These are phyloP conservation scores for Pythium phragmiticola DNA, from an alignment of 352 stramenopile species.

Conservation along the genomic window DNA sequence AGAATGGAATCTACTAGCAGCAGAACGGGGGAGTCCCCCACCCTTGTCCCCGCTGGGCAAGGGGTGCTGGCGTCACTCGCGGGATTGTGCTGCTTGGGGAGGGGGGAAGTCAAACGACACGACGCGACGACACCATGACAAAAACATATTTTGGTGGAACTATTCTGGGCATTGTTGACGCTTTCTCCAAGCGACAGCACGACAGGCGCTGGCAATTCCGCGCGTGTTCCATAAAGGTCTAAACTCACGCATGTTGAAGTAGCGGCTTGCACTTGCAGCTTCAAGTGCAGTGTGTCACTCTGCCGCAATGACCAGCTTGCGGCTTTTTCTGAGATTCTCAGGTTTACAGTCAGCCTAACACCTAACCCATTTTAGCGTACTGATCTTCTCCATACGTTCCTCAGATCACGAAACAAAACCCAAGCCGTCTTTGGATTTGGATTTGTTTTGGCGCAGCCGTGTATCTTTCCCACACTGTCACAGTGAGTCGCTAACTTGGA, in stretches of 20 bases:
- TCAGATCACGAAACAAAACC: background rate
- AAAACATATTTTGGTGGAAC: background rate
- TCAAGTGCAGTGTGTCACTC: conserved; percentile 14
- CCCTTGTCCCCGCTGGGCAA: too few species aligned
- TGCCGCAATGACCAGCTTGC: background rate
- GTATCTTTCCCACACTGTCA: background rate
- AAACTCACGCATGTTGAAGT: conserved; percentile 28
- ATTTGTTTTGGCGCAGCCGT: too few species aligned
- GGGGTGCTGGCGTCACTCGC: conserved; percentile 11
- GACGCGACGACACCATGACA: background rate
- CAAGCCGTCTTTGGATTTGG: background rate
- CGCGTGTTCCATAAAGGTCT: conserved; percentile 2
- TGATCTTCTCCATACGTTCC: background rate
- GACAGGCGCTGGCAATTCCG: conserved; percentile 1
- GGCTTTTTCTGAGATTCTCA: background rate
- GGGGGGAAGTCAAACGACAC: background rate
- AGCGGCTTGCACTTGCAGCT: conserved; percentile 27
- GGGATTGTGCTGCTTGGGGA: background rate
- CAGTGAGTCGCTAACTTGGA: background rate
- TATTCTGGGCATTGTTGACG: background rate
- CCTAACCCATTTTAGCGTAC: background rate
- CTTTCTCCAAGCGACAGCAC: background rate
- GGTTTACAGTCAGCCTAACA: background rate
- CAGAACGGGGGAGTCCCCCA: background rate
- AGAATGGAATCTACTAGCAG: background rate